Conservation (phyloP, 768 basidiomycete genomes). For the Leccinum longicurvipes region DNA sequence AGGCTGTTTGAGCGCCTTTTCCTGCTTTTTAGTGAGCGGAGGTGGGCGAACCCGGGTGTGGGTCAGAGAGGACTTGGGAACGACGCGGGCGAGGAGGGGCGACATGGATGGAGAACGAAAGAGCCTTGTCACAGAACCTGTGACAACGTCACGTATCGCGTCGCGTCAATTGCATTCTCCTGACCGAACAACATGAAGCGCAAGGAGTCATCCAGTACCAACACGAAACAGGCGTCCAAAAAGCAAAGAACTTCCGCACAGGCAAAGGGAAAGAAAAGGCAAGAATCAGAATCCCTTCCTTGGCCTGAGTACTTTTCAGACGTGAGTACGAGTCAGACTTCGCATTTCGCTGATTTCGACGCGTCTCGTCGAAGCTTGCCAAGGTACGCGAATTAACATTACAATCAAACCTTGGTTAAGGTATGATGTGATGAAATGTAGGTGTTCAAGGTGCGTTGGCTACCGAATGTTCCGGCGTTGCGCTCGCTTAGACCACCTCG, state of each 20-base stretch:
- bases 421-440: constrained; percentile 12
- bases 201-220: not conserved
- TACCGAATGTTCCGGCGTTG: not conserved
- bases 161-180: constrained; percentile 17
- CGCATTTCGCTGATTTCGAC: not conserved
- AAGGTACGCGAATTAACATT: constrained; percentile 42
- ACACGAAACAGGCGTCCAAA: constrained; percentile 5
- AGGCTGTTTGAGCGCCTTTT: constrained; percentile 28
- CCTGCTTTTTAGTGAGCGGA: constrained; percentile 32
- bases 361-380: constrained; percentile 41
- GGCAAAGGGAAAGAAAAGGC: constrained; percentile 19
- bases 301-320: constrained; percentile 69
- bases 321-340: constrained; percentile 25
- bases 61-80: constrained; percentile 34
- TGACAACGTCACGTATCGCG: constrained; percentile 26
- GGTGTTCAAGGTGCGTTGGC: constrained; percentile 41
- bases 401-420: not conserved
- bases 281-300: constrained; percentile 2
- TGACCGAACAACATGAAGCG: constrained; percentile 14
- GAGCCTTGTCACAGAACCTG: not conserved
- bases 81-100: constrained; percentile 32
- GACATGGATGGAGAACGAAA: constrained; percentile 5
- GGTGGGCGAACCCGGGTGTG: constrained; percentile 23
- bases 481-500: not conserved
- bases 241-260: constrained; percentile 11